phyloP scores from a whole-genome alignment of 306 rosid species.

The Sechiopsis laciniata region DNA sequence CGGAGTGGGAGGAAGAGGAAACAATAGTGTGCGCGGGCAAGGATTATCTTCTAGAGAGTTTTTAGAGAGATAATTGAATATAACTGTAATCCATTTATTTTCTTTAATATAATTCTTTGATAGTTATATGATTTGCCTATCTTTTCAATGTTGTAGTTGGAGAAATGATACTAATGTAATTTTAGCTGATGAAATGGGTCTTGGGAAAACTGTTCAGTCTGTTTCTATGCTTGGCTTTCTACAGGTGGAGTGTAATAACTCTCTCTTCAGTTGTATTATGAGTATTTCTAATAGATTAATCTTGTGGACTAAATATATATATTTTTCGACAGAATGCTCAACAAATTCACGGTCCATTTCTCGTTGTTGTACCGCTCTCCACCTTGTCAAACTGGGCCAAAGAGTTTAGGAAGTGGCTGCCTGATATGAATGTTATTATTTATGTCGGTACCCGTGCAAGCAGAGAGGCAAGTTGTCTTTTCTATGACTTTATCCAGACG shows the following conservation, averaged over 20 bases:
- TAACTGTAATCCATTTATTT: not conserved
- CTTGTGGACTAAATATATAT: not conserved
- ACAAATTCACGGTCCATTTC: constrained; percentile 95
- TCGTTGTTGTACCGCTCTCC: constrained; percentile 93
- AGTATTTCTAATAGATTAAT: not conserved
- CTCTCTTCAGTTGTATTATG: constrained; percentile 6
- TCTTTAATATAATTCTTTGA: constrained; percentile 12
- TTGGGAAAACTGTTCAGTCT: constrained; percentile 97
- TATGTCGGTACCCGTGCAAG: constrained; percentile 99
- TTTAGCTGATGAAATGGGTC: constrained; percentile 99
- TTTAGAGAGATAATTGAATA: too few species aligned
- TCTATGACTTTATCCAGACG: not conserved
- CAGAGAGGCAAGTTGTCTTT: constrained; percentile 66
- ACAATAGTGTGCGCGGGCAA: too few species aligned
- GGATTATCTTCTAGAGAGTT: too few species aligned
- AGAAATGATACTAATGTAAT: constrained; percentile 98
- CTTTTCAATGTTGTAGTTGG: constrained; percentile 62
- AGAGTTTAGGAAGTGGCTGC: constrained; percentile 99
- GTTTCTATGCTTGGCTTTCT: constrained; percentile 99
- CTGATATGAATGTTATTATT: constrained; percentile 90
- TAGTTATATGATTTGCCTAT: constrained; percentile 29
- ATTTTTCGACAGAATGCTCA: constrained; percentile 67
- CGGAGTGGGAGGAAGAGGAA: too few species aligned
- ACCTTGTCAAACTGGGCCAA: constrained; percentile 98
- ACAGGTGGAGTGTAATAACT: constrained; percentile 49